These are phyloP conservation scores for Cyclotella choctawhatcheeana DNA, from an alignment of 108 stramenopile genomes.

Conservation along the genomic window DNA sequence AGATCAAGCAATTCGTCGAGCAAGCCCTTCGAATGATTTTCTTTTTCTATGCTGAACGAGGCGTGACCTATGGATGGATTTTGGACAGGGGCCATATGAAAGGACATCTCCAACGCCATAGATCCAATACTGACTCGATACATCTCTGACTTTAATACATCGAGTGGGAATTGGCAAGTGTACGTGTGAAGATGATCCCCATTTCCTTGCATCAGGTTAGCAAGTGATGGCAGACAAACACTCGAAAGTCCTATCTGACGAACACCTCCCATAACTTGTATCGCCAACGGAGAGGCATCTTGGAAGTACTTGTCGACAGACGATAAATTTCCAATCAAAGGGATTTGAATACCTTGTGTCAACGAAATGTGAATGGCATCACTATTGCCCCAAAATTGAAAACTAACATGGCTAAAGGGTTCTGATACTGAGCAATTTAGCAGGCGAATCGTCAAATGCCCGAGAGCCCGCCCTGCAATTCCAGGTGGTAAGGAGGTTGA, in stretches of 20 bases:
- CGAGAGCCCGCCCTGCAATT: conserved; percentile 25
- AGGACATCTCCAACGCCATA: conserved; percentile 3
- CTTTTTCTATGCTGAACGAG: neutral
- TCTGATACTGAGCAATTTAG: conserved; percentile 26
- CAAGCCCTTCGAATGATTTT: conserved; percentile 16
- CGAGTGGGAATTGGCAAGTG: neutral
- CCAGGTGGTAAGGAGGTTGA: conserved; percentile 42
- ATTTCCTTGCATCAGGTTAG: neutral
- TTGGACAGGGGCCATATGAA: neutral
- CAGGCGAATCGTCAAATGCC: conserved; percentile 32
- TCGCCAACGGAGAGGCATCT: conserved; percentile 46
- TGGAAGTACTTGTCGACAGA: conserved; percentile 29
- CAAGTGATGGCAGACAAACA: conserved; percentile 25
- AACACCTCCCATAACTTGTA: conserved; percentile 12
- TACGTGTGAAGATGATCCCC: neutral
- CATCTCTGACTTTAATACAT: neutral
- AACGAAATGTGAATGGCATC: conserved; percentile 1
- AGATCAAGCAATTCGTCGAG: conserved; percentile 49
- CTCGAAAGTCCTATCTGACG: conserved; percentile 17
- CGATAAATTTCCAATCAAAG: conserved; percentile 23
- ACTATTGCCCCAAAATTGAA: conserved; percentile 49
- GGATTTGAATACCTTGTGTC: conserved; percentile 19
- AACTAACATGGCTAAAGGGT: conserved; percentile 1
- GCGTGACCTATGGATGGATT: neutral
- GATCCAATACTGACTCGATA: neutral